A percentile compares a stretch with the other conserved stretches of the same genome.
These are phyloP conservation scores for Monilinia vaccinii-corymbosi DNA, from an alignment of 2,329 filamentous ascomycete genomes.

Conservation along the genomic window DNA sequence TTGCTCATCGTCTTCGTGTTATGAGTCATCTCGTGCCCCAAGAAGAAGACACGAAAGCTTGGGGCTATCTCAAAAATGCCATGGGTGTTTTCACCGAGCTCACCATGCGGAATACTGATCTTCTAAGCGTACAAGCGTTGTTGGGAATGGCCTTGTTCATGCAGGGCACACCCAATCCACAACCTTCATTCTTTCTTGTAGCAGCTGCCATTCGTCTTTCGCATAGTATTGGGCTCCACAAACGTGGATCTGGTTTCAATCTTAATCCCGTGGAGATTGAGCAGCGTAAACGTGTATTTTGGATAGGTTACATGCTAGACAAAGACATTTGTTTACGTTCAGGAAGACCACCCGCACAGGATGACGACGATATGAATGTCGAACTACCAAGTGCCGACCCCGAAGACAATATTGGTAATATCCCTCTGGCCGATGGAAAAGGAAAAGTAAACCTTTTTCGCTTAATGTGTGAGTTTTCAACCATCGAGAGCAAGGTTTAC, in stretches of 20 bases:
- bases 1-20: constrained; percentile 81
- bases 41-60: constrained; percentile 89
- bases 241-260: constrained; percentile 85
- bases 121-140: constrained; percentile 88
- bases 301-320: constrained; percentile 67
- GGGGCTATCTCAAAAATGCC: constrained; percentile 94
- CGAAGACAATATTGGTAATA: constrained; percentile 86
- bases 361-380: constrained; percentile 87
- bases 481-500: constrained; percentile 91
- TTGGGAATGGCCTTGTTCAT: constrained; percentile 91
- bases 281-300: constrained; percentile 72
- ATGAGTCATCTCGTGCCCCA: constrained; percentile 90
- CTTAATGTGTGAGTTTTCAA: constrained; percentile 81
- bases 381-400: constrained; percentile 89
- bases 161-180: constrained; percentile 92
- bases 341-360: constrained; percentile 62
- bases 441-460: constrained; percentile 93
- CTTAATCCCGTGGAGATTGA: constrained; percentile 90
- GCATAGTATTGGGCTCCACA: constrained; percentile 92
- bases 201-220: constrained; percentile 83
- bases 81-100: constrained; percentile 88
- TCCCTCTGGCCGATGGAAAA: constrained; percentile 79
- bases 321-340: constrained; percentile 66
- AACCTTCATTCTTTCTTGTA: constrained; percentile 85
- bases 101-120: constrained; percentile 90